phyloP scores from a whole-genome alignment of 148 eudicot species.

The Rhododendron kiyosumense region DNA sequence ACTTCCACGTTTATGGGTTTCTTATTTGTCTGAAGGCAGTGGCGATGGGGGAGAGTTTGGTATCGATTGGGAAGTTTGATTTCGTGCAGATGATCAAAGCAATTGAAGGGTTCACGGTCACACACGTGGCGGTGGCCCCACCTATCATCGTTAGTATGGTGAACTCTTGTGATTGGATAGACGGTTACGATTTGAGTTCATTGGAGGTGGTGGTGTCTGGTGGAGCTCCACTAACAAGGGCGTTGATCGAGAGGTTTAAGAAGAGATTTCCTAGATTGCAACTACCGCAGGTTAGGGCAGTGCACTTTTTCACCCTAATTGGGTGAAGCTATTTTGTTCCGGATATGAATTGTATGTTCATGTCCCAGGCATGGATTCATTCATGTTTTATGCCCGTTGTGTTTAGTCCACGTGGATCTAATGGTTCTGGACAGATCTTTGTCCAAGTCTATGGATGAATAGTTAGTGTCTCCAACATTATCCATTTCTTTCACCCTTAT shows the following conservation, averaged over 20 bases:
- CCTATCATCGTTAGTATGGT: background rate
- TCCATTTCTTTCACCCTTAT: background rate
- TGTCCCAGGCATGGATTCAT: background rate
- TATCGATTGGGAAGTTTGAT: background rate
- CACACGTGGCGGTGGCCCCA: background rate
- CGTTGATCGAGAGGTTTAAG: background rate
- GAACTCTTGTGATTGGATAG: background rate
- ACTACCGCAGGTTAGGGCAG: background rate
- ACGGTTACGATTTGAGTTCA: slow-evolving; percentile 6
- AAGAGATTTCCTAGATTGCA: background rate
- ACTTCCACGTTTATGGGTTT: slow-evolving; percentile 12
- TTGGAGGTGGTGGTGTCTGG: background rate
- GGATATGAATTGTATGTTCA: no score
- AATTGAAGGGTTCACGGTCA: slow-evolving; percentile 3
- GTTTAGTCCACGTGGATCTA: background rate
- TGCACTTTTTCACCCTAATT: background rate
- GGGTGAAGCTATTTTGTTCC: background rate
- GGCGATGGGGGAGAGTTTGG: slow-evolving; percentile 8
- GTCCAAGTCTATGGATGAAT: background rate
- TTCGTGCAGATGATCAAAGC: background rate
- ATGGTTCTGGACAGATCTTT: background rate
- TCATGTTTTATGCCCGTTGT: background rate
- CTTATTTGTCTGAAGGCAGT: background rate
- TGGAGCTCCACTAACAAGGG: background rate
- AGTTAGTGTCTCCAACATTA: background rate